Conservation (phyloP, 352 stramenopile genomes). For the Sclerospora graminicola region DNA sequence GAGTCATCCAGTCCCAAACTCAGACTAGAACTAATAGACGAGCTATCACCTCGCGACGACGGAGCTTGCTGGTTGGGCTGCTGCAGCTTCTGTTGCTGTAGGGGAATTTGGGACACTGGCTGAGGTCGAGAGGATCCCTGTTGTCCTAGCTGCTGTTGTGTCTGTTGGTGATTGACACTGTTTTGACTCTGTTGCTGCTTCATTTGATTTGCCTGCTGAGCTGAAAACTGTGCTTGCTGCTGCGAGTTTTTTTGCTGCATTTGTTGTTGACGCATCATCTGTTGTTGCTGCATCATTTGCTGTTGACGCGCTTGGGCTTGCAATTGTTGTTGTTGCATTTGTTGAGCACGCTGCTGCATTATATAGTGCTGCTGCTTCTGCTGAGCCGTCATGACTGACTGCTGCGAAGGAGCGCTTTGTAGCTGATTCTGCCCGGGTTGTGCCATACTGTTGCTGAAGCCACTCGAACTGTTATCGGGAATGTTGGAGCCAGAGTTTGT, state of each 20-base stretch:
- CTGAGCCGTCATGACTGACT: constrained; percentile 15
- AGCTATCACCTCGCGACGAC: constrained; percentile 29
- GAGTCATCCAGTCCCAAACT: constrained; percentile 48
- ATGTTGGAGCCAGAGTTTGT: constrained; percentile 10
- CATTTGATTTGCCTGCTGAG: constrained; percentile 16
- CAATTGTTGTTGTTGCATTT: constrained; percentile 44
- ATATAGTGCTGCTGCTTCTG: constrained; percentile 42
- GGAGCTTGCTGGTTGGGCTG: constrained; percentile 14
- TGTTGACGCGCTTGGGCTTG: constrained; percentile 31
- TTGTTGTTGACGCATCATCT: constrained; percentile 35
- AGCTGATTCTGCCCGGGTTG: constrained; percentile 14
- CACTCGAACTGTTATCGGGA: constrained; percentile 4
- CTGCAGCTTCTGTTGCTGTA: constrained; percentile 18
- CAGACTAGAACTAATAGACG: constrained; percentile 35
- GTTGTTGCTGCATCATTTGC: constrained; percentile 33
- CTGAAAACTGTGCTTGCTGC: constrained; percentile 21
- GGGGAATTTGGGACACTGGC: constrained; percentile 11
- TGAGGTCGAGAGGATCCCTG: constrained; percentile 22
- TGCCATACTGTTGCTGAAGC: constrained; percentile 16
- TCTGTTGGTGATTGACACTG: constrained; percentile 30
- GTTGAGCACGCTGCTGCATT: constrained; percentile 38
- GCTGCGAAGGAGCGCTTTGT: constrained; percentile 18
- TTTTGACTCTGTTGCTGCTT: constrained; percentile 27
- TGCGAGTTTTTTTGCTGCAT: constrained; percentile 23
- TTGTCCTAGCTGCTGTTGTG: constrained; percentile 24